Evolutionary conservation across 2,329 filamentous ascomycete genomes (phyloP), one percentile per base, ranked within the genome.

Genomic region (Paecilomyces sp.): DNA sequence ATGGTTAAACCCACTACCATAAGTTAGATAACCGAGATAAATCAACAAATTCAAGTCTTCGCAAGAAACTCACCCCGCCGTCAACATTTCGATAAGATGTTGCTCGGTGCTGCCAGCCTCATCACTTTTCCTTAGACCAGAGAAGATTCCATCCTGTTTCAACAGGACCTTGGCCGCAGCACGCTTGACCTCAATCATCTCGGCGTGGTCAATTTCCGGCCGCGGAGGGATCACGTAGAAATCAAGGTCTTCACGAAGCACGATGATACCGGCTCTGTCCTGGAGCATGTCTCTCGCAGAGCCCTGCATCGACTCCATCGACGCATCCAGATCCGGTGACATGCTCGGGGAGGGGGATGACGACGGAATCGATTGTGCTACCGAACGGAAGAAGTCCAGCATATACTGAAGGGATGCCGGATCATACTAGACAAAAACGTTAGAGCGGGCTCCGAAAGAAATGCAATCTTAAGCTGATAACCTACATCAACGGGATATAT

Each of bases 21-120:
- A 24, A 30, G 33, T 66, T 66, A 66, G 67, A 64, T 34, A 56
- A 47, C 34, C 15, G 3, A 28, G 25, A 57, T 41, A 30, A 11
- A 55, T 57, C 13, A 24, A 18, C 47, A 41, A 33, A 31, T 53
- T 22, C 15, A 54, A 34, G 25, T 24, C 30, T 30, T 28, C 41
- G 28, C 33, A 34, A 11, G 25, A 3, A 30, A 80, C 88, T 78
- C 82, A 97, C 93, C 93, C 94, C 71, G 94, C 94, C 58, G 94
- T 99, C 76, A 99, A 78, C 94, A 99, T 99, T 80, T 99, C 94
- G 70, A 99, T 99, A 47, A 99, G 82, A 80, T 99, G 94, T 67
- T 96, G 94, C 77, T 99, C 94, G 0, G 94, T 99, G 18, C 93
- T 97, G 22, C 94, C 94, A 18, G 90, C 88, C 77, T 99, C 94